Percentiles rank a stretch among this genome's conserved stretches.
phyloP scores from a whole-genome alignment of 1,284 basidiomycete species.

The Melampsora americana region DNA sequence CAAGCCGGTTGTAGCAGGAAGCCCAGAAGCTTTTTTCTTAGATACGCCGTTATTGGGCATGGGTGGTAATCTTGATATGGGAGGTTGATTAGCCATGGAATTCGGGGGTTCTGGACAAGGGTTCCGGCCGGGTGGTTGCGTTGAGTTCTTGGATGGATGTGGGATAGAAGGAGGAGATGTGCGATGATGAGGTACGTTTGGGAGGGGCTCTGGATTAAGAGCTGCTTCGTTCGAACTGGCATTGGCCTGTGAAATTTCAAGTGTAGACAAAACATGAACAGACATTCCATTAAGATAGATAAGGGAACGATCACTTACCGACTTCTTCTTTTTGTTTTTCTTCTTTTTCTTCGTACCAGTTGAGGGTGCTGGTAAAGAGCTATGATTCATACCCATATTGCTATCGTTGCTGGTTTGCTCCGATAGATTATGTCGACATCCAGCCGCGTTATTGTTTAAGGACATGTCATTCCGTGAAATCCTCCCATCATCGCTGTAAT shows the following conservation, averaged over 20 bases:
- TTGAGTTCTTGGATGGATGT: slow-evolving; percentile 22
- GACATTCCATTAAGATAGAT: not conserved
- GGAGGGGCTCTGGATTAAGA: not conserved
- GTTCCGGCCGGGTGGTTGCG: slow-evolving; percentile 17
- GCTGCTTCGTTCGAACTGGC: slow-evolving; percentile 24
- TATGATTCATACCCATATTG: slow-evolving; percentile 25
- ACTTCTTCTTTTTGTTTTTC: slow-evolving; percentile 43
- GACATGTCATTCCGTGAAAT: slow-evolving; percentile 32
- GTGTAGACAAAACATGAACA: not conserved
- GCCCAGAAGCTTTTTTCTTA: slow-evolving; percentile 16
- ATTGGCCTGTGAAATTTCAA: slow-evolving; percentile 14
- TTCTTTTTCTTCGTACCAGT: slow-evolving; percentile 41
- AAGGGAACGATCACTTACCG: slow-evolving; percentile 21
- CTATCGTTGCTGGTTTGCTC: slow-evolving; percentile 36
- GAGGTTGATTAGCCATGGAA: slow-evolving; percentile 46
- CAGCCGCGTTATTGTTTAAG: slow-evolving; percentile 8
- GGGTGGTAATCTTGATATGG: slow-evolving; percentile 28
- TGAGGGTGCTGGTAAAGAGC: slow-evolving; percentile 17
- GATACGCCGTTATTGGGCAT: not conserved
- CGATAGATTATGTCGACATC: slow-evolving; percentile 24
- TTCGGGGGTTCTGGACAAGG: slow-evolving; percentile 4
- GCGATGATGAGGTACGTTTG: slow-evolving; percentile 11
- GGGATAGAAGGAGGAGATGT: slow-evolving; percentile 7
- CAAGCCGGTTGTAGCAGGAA: slow-evolving; percentile 21
- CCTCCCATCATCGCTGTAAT: slow-evolving; percentile 55